phyloP scores from a whole-genome alignment of 1,284 basidiomycete genomes.

The Pseudozyma sp. region DNA sequence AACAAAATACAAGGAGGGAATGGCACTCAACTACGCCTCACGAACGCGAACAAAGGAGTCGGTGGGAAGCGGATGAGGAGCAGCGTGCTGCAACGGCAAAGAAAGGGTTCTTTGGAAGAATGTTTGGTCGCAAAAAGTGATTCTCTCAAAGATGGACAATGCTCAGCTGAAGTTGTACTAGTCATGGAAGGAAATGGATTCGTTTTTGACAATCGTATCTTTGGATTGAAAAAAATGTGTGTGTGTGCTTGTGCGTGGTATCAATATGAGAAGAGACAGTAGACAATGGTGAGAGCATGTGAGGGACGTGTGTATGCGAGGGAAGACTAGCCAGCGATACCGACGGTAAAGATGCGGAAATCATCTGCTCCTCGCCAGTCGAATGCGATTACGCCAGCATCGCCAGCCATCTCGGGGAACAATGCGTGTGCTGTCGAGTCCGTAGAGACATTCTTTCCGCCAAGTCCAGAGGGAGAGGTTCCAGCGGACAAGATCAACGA shows the following conservation, averaged over 20 bases:
- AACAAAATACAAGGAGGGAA: conserved; percentile 7
- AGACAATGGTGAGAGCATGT: too few species aligned
- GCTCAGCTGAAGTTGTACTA: too few species aligned
- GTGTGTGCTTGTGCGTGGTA: background rate
- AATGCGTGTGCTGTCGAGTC: conserved; percentile 16
- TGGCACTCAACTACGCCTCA: conserved; percentile 36
- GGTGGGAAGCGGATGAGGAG: conserved; percentile 14
- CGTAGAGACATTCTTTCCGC: background rate
- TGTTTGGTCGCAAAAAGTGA: conserved; percentile 42
- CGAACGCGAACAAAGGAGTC: conserved; percentile 4
- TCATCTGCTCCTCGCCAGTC: conserved; percentile 57
- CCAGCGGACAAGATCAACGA: conserved; percentile 19
- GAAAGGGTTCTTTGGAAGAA: conserved; percentile 37
- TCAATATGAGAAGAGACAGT: too few species aligned
- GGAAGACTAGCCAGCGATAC: conserved; percentile 31
- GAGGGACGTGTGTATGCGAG: too few species aligned
- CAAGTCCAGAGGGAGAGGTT: background rate
- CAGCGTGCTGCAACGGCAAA: background rate
- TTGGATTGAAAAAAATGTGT: background rate
- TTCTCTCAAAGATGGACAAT: background rate
- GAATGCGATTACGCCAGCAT: conserved; percentile 43
- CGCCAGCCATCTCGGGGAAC: conserved; percentile 34
- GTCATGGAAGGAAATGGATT: conserved; percentile 1
- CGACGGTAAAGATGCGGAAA: conserved; percentile 50
- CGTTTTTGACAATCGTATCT: background rate